Conservation (phyloP, 257 asterid genomes). For the Salvia splendens region DNA sequence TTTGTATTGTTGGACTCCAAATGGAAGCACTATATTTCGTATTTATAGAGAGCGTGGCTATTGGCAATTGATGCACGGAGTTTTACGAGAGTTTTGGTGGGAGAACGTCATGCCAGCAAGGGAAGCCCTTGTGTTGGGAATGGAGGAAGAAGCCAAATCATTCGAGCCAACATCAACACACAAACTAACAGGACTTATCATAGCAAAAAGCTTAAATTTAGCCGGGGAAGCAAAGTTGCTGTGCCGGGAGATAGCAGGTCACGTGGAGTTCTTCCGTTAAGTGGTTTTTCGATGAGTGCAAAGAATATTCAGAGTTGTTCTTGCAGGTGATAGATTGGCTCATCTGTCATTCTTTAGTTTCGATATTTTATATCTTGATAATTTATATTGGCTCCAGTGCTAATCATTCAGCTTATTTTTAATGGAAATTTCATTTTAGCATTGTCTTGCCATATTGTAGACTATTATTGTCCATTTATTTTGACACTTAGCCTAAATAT, state of each 20-base stretch:
- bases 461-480: neutral
- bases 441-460: neutral
- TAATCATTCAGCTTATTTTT: neutral
- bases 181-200: constrained; percentile 65
- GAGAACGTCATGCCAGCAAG: constrained; percentile 88
- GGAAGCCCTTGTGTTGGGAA: constrained; percentile 63
- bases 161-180: constrained; percentile 72
- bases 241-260: constrained; percentile 89
- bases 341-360: constrained; percentile 24
- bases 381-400: constrained; percentile 7
- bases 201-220: constrained; percentile 70
- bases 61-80: constrained; percentile 70
- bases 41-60: constrained; percentile 66
- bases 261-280: constrained; percentile 55
- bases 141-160: constrained; percentile 62
- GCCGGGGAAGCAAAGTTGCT: constrained; percentile 71
- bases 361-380: neutral
- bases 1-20: constrained; percentile 94
- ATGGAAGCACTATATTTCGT: constrained; percentile 82
- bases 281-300: neutral
- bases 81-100: constrained; percentile 94
- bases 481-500: neutral
- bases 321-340: constrained; percentile 18
- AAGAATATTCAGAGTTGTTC: neutral
- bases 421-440: constrained; percentile 10